Evolutionary conservation across 768 basidiomycete genomes (phyloP), one percentile per base, ranked within the genome.

Genomic region (Russula ochroleuca): DNA sequence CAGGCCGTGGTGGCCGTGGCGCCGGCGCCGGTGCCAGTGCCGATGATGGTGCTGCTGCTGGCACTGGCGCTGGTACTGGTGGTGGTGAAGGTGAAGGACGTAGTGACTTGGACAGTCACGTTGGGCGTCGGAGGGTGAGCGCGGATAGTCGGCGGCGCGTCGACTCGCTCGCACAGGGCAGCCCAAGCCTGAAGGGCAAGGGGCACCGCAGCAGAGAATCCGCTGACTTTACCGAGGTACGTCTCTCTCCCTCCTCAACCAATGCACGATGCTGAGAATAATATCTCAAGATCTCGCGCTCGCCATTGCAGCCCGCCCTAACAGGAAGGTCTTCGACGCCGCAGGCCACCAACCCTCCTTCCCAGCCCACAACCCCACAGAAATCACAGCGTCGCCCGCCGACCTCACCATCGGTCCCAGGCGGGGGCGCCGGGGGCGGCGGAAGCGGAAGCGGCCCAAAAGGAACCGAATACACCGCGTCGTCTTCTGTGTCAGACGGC

Each of bases 141-240:
- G 38, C 48, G n/a, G 59, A 61, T 3, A 51, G 55, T 23, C 56
- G 67, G n/a, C 55, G 64, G 17, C 61, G 61, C 48, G 54, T 51
- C 41, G 62, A 64, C 1, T 64, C 59, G 37, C 49, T 63, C 41
- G 48, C 48, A 35, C 57, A 54, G 4, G 54, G 43, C 48, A 65
- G 65, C 41, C 41, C 57, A 21, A 69, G 66, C 41, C 31, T 58
- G 49, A 69, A 65, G 43, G 28, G 68, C 43, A 69, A 68, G 52
- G 68, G 67, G 0, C 62, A 62, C 17, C 62, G 69, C 8, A 68
- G 67, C 5, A 58, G 67, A 49, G 61, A 59, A 45, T 72, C 72
- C 13, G 65, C 68, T 8, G 71, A 72, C 10, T 67, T 72, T 14
- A 73, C 64, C 28, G 73, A 74, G 70, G 74, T 71, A 62, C 35